Percentiles rank a stretch among this genome's conserved stretches.
phyloP scores from a whole-genome alignment of 139 green algal genomes.

The Tetraselmis chui region DNA sequence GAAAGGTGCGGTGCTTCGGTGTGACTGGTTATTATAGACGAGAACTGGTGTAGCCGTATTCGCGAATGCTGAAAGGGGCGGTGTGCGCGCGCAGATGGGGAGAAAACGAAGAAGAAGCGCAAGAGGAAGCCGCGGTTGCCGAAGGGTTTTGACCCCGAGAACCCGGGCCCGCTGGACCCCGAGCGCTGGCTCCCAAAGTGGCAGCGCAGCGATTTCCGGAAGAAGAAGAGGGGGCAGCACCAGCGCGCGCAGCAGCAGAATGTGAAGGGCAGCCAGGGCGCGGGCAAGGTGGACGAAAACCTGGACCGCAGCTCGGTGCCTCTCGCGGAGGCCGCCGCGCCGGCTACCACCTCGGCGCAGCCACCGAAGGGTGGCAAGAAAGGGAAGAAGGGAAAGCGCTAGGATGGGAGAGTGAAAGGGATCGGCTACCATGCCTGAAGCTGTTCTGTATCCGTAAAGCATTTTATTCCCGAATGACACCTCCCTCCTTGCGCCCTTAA shows the following conservation, averaged over 20 bases:
- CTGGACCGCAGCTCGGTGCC: conserved; percentile 29
- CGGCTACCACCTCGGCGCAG: background rate
- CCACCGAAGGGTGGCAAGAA: conserved; percentile 9
- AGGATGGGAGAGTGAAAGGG: too few relatives aligned
- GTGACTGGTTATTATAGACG: too few relatives aligned
- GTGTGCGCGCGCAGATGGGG: background rate
- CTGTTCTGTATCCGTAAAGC: too few relatives aligned
- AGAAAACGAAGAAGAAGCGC: conserved; percentile 39
- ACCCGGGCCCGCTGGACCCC: conserved; percentile 77
- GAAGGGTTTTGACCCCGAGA: conserved; percentile 79
- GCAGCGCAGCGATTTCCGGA: conserved; percentile 77
- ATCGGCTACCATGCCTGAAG: too few relatives aligned
- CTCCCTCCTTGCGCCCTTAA: too few relatives aligned
- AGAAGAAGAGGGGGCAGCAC: conserved; percentile 33
- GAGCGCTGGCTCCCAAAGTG: conserved; percentile 95
- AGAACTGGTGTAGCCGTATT: too few relatives aligned
- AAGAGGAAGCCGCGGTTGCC: conserved; percentile 57
- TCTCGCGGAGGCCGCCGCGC: background rate
- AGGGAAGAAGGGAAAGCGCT: conserved; percentile 6
- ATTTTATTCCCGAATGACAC: too few relatives aligned
- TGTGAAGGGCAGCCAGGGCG: conserved; percentile 72
- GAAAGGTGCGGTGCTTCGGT: too few relatives aligned
- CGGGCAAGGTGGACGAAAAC: conserved; percentile 58
- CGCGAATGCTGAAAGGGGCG: too few relatives aligned
- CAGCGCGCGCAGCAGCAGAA: conserved; percentile 20